Evolutionary conservation across 2,329 filamentous ascomycete genomes (phyloP).

Genomic region (Sarocladium strictum): DNA sequence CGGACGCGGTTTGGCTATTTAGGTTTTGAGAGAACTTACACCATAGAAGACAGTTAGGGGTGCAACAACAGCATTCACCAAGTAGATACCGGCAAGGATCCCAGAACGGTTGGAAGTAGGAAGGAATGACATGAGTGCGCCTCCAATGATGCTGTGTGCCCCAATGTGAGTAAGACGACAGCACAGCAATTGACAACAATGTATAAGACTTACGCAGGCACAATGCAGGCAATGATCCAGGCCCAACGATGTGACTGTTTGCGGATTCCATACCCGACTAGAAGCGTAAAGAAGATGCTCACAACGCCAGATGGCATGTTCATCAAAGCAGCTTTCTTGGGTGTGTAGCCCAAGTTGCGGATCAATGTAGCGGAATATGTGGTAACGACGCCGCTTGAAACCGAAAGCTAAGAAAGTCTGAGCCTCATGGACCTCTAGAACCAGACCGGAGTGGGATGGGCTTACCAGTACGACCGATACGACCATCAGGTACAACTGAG

Average conservation of each 20-base stretch:
- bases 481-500: constrained; percentile 45
- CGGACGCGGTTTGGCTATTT: too few species aligned
- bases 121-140: constrained; percentile 47
- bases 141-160: constrained; percentile 42
- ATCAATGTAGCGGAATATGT: constrained; percentile 51
- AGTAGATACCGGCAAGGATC: constrained; percentile 42
- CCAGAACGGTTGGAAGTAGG: constrained; percentile 38
- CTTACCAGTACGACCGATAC: constrained; percentile 42
- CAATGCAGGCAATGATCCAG: constrained; percentile 41
- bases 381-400: constrained; percentile 48
- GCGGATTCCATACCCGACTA: constrained; percentile 42
- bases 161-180: background rate
- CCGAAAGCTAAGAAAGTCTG: constrained; percentile 28
- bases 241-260: constrained; percentile 42
- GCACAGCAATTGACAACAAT: fast-evolving
- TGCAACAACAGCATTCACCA: constrained; percentile 43
- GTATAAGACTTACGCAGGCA: constrained; percentile 35
- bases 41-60: constrained; percentile 40
- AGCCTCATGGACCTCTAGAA: background rate
- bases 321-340: constrained; percentile 42
- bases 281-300: constrained; percentile 44
- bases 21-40: constrained; percentile 20
- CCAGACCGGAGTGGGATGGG: background rate
- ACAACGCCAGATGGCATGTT: constrained; percentile 49
- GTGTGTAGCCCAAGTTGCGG: constrained; percentile 36